Base-by-base conservation (phyloP, 345 rosid genomes). In the Bruguiera gymnorhiza region DNA sequence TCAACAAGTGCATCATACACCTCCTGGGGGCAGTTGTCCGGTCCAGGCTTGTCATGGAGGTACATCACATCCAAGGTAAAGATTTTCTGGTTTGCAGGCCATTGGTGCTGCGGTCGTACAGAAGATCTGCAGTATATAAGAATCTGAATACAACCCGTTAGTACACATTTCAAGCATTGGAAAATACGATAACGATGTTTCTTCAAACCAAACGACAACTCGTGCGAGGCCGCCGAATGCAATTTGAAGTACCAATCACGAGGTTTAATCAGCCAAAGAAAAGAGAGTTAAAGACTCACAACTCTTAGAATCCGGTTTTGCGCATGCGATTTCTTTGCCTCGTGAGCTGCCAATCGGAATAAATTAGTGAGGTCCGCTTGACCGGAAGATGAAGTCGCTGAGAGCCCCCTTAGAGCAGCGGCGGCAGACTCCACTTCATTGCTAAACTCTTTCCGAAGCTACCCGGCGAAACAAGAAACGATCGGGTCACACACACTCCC, bases 1-100 rank as follows among this genome's bases (percentile, higher is more conserved):
- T 91, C 96, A 0, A 88, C 91, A 0, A 94, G 95, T 16, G 82
- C 70, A 80, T 89, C 95, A 34, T 89, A 94, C 32, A 88, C 96
- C 60, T 79, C 87, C 78, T 94, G 97, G 8, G 97, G 97, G 78
- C 96, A 91, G 76, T 91, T 94, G 52, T 89, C 95, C 8, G 87
- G 92, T 34, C 89, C 82, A 46, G 98, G 97, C 80, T 91, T 94
- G 76, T 91, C 90, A 3, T 94, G 97, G 63, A 94, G 87, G 80
- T 94, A 91, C 82, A 94, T 82, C 72, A 94, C 97, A 81, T 94
- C 98, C 53, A 94, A 63, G 8, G 96, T 89, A 88, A 94, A 91
- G 68, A 78, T 81, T 76, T 88, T 91, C 80, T 87, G 93, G 86
- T 80, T 87, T 24, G 78, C 54, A 3, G 89, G 87, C 96, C 94